Base-by-base conservation (phyloP, 495 filamentous ascomycete genomes). In the Astrocystis sublimbata region DNA sequence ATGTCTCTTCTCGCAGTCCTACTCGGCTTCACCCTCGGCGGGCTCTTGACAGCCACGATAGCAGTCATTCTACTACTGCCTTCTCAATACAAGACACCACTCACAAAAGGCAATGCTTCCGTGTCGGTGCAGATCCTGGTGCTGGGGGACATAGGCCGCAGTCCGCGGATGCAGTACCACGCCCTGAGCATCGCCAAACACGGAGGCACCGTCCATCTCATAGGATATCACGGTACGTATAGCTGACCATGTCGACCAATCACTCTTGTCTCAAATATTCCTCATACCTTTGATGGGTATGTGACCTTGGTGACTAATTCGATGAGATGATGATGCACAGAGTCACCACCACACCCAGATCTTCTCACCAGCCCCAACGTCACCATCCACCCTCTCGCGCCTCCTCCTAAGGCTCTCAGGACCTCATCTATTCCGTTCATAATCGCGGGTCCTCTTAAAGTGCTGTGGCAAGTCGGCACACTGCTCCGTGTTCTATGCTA, bases 121-220 rank as follows among this genome's bases (percentile, higher is more conserved):
- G 75, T 80, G 23, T 82, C 83, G 6, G 81, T 90, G 26, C 91
- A 96, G 69, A 84, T 99, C 35, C 82, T 98, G n/a, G 94, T 99
- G 41, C 83, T 99, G n/a, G 94, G 94, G 13, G 94, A 99, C 70
- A 94, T 99, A 74, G 94, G 94, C 24, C 86, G 92, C 35, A 96
- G 92, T 72, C 94, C 94, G 24, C 90, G 94, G 61, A 99, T 99
- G 94, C 94, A 97, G 73, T 97, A 99, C 71, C 94, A 99, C 84
- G 92, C 93, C 21, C 73, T 97, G 62, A 97, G 93, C 71, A 87
- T 98, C 70, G 92, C 93, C 23, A 90, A 85, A 64, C 86, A 92
- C 62, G 91, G 92, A 36, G 90, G 86, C 0, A 78, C 82, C 33
- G 94, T 97, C 15, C 85, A 93, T 67, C 76, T 99, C 10, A 88